Evolutionary conservation across 2,329 filamentous ascomycete species (phyloP).

Genomic region (Phaeophleospora eucalypticola): DNA sequence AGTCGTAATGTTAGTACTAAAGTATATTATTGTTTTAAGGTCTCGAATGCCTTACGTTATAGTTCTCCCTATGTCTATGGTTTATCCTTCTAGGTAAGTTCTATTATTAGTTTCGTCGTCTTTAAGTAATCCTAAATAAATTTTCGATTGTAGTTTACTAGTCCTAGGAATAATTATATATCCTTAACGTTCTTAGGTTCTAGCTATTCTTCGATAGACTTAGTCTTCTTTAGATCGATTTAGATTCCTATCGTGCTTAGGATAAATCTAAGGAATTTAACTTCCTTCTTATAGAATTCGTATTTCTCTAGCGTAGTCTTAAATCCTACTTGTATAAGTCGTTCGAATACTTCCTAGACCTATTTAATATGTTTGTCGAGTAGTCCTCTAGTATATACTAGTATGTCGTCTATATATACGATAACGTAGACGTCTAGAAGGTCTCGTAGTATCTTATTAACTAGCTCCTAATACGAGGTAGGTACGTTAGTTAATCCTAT

Average conservation of each 20-base stretch:
- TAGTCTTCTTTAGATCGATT: slow-evolving; percentile 28
- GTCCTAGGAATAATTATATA: slow-evolving; percentile 20
- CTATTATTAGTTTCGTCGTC: background rate
- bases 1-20: slow-evolving; percentile 6
- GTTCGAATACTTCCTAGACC: slow-evolving; percentile 11
- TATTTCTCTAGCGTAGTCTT: slow-evolving; percentile 23
- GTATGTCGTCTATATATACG: slow-evolving; percentile 23
- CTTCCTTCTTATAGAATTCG: slow-evolving; percentile 28
- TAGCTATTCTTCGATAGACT: slow-evolving; percentile 26
- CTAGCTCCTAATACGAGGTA: slow-evolving; percentile 22
- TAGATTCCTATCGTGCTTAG: slow-evolving; percentile 24
- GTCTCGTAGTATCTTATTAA: slow-evolving; percentile 22
- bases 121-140: slow-evolving; percentile 3
- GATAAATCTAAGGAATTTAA: slow-evolving; percentile 32
- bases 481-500: slow-evolving; percentile 22
- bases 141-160: slow-evolving; percentile 6
- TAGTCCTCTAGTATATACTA: slow-evolving; percentile 18
- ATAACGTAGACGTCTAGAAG: slow-evolving; percentile 21
- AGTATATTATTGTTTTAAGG: background rate
- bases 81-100: slow-evolving; percentile 2
- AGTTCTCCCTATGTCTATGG: background rate
- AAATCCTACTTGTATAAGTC: background rate
- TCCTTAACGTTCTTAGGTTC: slow-evolving; percentile 18
- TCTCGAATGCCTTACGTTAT: background rate
- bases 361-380: slow-evolving; percentile 1